Conservation (phyloP, 2,329 filamentous ascomycete genomes). For the Phoma sp. region DNA sequence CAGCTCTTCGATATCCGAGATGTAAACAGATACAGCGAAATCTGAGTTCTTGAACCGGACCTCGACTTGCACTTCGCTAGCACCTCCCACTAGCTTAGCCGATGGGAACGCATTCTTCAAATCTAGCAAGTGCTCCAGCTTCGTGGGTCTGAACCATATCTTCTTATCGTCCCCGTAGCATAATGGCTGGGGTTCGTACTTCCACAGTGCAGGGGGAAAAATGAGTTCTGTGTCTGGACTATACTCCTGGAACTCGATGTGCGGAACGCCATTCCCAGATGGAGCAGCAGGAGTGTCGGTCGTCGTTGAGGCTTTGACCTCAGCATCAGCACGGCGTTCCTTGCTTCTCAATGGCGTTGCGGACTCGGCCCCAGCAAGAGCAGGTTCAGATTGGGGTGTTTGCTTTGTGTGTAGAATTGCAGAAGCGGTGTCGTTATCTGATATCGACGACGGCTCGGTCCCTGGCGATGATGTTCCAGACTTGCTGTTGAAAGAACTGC, state of each 20-base stretch:
- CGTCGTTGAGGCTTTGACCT: constrained; percentile 59
- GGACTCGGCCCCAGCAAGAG: constrained; percentile 40
- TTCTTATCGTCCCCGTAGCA: constrained; percentile 93
- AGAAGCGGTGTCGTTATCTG: constrained; percentile 38
- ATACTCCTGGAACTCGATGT: constrained; percentile 83
- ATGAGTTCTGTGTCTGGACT: constrained; percentile 90
- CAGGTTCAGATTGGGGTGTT: constrained; percentile 26
- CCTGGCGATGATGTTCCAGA: constrained; percentile 36
- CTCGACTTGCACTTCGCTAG: constrained; percentile 95
- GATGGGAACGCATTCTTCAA: constrained; percentile 84
- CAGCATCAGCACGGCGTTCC: constrained; percentile 27
- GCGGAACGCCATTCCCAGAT: constrained; percentile 61
- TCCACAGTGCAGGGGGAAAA: constrained; percentile 83
- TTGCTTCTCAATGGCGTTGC: constrained; percentile 46
- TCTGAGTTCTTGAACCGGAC: constrained; percentile 95
- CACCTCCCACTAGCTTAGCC: constrained; percentile 94
- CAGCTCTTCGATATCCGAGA: constrained; percentile 88
- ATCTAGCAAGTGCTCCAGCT: constrained; percentile 80
- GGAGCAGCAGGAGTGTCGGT: constrained; percentile 51
- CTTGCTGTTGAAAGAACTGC: constrained; percentile 35
- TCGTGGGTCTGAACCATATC: constrained; percentile 89
- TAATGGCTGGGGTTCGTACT: constrained; percentile 77
- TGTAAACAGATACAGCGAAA: constrained; percentile 86
- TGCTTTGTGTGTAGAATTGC: constrained; percentile 31
- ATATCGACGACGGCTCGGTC: constrained; percentile 34